These are phyloP conservation scores for Cladophialophora bantiana DNA, from an alignment of 2,329 filamentous ascomycete genomes.

Conservation along the genomic window DNA sequence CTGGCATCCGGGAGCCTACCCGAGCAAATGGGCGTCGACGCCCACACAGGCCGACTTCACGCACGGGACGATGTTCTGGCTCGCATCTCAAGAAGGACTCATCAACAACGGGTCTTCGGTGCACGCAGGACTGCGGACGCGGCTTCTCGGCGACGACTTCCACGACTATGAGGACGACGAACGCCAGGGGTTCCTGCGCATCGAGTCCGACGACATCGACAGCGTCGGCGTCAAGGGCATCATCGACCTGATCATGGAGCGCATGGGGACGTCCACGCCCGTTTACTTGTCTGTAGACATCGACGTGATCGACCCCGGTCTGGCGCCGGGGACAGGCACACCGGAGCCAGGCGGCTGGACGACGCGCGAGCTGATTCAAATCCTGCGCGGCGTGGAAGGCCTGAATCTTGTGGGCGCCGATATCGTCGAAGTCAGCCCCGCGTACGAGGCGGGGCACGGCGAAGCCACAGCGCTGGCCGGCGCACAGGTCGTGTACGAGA, in stretches of 20 bases:
- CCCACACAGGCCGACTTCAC: constrained; percentile 75
- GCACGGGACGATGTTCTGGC: constrained; percentile 92
- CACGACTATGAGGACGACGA: constrained; percentile 76
- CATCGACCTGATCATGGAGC: constrained; percentile 71
- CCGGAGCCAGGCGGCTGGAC: constrained; percentile 93
- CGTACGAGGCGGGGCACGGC: constrained; percentile 75
- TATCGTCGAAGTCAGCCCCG: constrained; percentile 86
- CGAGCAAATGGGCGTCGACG: constrained; percentile 70
- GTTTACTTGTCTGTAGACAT: constrained; percentile 85
- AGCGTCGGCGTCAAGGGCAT: constrained; percentile 77
- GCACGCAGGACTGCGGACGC: constrained; percentile 82
- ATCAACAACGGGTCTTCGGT: constrained; percentile 77
- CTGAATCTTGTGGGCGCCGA: constrained; percentile 89
- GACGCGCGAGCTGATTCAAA: constrained; percentile 82
- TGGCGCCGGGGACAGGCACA: constrained; percentile 79
- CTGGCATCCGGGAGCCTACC: constrained; percentile 81
- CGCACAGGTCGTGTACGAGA: constrained; percentile 83
- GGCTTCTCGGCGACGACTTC: constrained; percentile 71
- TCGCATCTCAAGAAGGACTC: constrained; percentile 80
- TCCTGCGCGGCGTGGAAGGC: constrained; percentile 79
- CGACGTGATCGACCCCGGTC: constrained; percentile 77
- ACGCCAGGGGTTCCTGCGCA: constrained; percentile 78
- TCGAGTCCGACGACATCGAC: constrained; percentile 86
- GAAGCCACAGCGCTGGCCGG: constrained; percentile 84
- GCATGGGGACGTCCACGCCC: constrained; percentile 75